A percentile compares a stretch with the other conserved stretches of the same genome.
phyloP scores from a whole-genome alignment of 2,329 filamentous ascomycete species.

The Ophiostoma tasmaniense region DNA sequence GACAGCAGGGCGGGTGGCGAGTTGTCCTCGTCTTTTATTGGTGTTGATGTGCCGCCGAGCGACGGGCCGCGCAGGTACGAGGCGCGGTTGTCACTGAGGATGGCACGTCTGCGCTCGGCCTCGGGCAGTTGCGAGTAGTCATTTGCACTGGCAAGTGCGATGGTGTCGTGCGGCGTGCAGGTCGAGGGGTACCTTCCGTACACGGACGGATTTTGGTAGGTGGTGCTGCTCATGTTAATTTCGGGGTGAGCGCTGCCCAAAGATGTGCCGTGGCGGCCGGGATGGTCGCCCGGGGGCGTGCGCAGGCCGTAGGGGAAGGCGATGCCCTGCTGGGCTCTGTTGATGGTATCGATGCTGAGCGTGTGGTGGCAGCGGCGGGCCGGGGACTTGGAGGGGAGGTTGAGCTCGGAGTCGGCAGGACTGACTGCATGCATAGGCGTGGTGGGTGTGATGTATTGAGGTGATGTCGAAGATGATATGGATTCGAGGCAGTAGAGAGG shows the following conservation, averaged over 20 bases:
- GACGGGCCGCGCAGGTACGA: slow-evolving; percentile 11
- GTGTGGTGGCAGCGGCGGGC: not conserved
- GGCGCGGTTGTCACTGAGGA: slow-evolving; percentile 19
- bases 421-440: slow-evolving; percentile 1
- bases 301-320: not conserved
- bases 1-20: not conserved
- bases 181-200: not conserved
- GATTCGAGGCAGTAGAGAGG: not conserved
- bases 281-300: slow-evolving; percentile 4
- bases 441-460: too few relatives aligned
- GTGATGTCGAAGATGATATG: not conserved
- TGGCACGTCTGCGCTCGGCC: slow-evolving; percentile 20
- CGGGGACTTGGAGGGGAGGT: not conserved
- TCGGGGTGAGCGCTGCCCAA: too few relatives aligned
- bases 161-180: not conserved
- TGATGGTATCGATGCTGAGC: not conserved
- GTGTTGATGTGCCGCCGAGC: not conserved
- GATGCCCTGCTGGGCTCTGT: not conserved
- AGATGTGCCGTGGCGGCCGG: not conserved
- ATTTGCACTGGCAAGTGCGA: not conserved
- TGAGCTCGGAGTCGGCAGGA: not conserved
- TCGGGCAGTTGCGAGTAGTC: slow-evolving; percentile 16
- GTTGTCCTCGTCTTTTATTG: not conserved
- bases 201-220: not conserved
- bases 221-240: not conserved